These are phyloP conservation scores for Dioscorea alata DNA, from an alignment of 106 monocot genomes.

Conservation along the genomic window DNA sequence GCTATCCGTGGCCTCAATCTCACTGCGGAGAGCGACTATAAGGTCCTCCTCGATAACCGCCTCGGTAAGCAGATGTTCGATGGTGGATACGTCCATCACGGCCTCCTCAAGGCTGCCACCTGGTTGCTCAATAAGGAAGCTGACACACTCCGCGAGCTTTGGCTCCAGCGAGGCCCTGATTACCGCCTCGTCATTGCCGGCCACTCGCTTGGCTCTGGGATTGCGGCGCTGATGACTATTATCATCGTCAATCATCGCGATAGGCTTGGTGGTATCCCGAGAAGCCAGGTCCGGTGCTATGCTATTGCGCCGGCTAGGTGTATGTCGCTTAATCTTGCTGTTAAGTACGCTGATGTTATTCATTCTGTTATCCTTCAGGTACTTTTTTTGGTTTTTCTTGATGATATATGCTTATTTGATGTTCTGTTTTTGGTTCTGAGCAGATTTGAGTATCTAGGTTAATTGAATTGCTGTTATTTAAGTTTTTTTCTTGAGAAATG, in stretches of 20 bases:
- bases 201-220: constrained; percentile 79
- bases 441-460: too few species aligned
- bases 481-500: too few species aligned
- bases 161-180: constrained; percentile 32
- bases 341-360: constrained; percentile 90
- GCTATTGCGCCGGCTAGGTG: constrained; percentile 79
- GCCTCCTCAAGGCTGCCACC: constrained; percentile 63
- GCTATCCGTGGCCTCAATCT: constrained; percentile 84
- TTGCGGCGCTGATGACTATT: constrained; percentile 71
- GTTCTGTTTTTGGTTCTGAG: too few species aligned
- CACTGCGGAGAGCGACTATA: constrained; percentile 59
- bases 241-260: constrained; percentile 56
- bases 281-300: constrained; percentile 50
- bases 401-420: too few species aligned
- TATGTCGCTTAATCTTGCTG: constrained; percentile 92
- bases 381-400: background rate
- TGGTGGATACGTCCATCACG: constrained; percentile 60
- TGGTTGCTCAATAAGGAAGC: constrained; percentile 65
- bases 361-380: constrained; percentile 76
- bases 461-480: too few species aligned
- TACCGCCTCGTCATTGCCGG: constrained; percentile 66
- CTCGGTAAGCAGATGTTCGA: constrained; percentile 65
- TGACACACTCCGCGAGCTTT: constrained; percentile 34
- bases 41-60: constrained; percentile 51
- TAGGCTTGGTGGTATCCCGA: constrained; percentile 43